Conservation (phyloP, 2,329 filamentous ascomycete genomes). For the Epichloe hybrida region DNA sequence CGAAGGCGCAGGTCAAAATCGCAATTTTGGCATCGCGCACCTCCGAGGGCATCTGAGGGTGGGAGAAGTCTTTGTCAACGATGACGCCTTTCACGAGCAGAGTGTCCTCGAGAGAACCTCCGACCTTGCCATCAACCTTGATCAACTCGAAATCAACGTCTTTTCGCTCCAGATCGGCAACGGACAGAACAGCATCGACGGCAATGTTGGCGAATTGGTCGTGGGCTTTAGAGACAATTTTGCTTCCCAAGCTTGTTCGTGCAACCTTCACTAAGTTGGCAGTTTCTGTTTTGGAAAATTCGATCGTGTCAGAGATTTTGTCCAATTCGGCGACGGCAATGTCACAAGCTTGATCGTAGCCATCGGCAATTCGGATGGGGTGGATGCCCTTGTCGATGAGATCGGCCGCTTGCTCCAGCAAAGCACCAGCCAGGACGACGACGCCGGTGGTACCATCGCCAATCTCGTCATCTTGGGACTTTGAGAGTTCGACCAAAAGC, state of each 20-base stretch:
- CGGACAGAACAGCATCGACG: conserved; percentile 90
- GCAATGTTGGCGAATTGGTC: conserved; percentile 97
- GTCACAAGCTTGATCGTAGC: conserved; percentile 95
- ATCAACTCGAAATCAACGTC: conserved; percentile 98
- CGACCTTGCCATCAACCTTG: conserved; percentile 98
- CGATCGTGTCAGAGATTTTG: conserved; percentile 79
- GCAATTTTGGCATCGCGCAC: conserved; percentile 93
- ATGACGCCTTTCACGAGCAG: conserved; percentile 95
- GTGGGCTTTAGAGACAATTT: conserved; percentile 98
- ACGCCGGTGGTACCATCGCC: conserved; percentile 97
- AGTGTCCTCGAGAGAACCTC: conserved; percentile 83
- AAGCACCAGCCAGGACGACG: conserved; percentile 84
- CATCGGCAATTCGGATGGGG: conserved; percentile 95
- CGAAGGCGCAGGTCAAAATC: conserved; percentile 94
- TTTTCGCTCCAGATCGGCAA: conserved; percentile 88
- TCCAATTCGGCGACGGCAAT: conserved; percentile 89
- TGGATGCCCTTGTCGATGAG: conserved; percentile 99
- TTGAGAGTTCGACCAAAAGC: conserved; percentile 89
- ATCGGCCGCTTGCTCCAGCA: conserved; percentile 92
- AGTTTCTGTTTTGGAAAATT: conserved; percentile 69
- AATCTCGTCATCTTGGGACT: conserved; percentile 98
- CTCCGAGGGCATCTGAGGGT: conserved; percentile 96
- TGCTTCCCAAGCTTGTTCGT: conserved; percentile 90
- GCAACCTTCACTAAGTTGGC: conserved; percentile 87
- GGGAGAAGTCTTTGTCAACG: conserved; percentile 98